phyloP scores from a whole-genome alignment of 2,329 filamentous ascomycete species.

The Colletotrichum incanum region DNA sequence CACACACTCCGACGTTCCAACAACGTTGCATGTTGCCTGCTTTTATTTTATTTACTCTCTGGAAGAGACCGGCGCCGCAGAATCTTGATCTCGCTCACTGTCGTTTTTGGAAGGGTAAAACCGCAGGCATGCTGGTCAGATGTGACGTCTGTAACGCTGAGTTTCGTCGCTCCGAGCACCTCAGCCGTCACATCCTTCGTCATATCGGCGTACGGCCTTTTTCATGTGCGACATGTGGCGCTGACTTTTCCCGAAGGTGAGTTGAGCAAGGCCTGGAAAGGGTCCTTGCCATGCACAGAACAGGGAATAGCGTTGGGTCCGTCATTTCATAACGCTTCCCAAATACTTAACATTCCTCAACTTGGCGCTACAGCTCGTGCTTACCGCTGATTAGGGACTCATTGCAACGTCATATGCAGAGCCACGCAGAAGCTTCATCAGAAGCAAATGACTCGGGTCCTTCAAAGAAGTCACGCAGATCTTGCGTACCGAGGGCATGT shows the following conservation, averaged over 20 bases:
- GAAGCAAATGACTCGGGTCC: not conserved
- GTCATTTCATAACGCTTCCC: not conserved
- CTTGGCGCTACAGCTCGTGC: not conserved
- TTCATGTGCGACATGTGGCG: conserved; percentile 8
- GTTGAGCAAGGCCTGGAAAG: not conserved
- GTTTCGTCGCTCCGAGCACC: conserved; percentile 28
- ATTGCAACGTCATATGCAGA: conserved; percentile 8
- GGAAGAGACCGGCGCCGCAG: not conserved
- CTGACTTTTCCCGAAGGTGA: conserved; percentile 15
- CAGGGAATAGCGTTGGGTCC: not conserved
- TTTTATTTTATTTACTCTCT: too few species aligned
- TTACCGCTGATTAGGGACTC: not conserved
- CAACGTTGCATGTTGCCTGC: not conserved
- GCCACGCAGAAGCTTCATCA: not conserved
- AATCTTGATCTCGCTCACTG: not conserved
- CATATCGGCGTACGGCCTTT: conserved; percentile 23
- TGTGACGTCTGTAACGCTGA: conserved; percentile 25
- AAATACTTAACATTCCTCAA: not conserved
- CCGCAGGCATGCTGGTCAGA: conserved; percentile 5
- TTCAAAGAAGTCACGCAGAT: not conserved
- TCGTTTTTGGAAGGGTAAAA: not conserved
- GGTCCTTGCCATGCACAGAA: too few species aligned
- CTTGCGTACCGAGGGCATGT: not conserved
- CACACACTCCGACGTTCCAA: not conserved
- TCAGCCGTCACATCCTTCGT: conserved; percentile 20